Evolutionary conservation across 306 rosid genomes (phyloP).

Genomic region (Betula pendula): DNA sequence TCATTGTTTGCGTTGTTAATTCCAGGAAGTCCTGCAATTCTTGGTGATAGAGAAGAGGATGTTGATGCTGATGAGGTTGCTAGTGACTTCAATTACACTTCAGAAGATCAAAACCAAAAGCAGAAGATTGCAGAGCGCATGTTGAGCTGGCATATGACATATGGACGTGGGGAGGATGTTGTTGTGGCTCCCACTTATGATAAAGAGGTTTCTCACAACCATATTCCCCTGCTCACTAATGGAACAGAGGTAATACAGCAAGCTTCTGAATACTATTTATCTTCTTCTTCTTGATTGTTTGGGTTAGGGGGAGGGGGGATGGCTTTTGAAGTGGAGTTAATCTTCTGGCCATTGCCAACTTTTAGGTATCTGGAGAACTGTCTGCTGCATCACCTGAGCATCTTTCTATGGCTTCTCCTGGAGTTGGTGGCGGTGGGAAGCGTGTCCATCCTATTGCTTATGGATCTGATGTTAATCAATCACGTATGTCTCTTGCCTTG

Average conservation of each 20-base stretch:
- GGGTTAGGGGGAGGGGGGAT: not conserved
- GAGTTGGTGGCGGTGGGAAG: conserved; percentile 59
- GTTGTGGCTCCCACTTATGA: conserved; percentile 61
- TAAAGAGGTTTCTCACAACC: conserved; percentile 78
- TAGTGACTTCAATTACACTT: conserved; percentile 62
- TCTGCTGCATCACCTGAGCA: conserved; percentile 95
- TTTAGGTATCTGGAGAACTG: conserved; percentile 87
- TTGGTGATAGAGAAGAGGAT: conserved; percentile 78
- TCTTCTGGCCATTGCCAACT: conserved; percentile 15
- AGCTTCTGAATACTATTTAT: conserved; percentile 9
- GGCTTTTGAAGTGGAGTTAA: conserved; percentile 12
- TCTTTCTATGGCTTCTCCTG: conserved; percentile 89
- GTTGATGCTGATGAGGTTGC: conserved; percentile 55
- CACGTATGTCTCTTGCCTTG: conserved; percentile 47
- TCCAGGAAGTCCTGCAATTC: conserved; percentile 86
- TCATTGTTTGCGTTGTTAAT: conserved; percentile 27
- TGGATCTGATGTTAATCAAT: conserved; percentile 73
- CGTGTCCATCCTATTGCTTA: conserved; percentile 63
- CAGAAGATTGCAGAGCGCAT: conserved; percentile 86
- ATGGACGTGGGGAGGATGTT: conserved; percentile 64
- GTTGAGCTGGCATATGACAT: conserved; percentile 86
- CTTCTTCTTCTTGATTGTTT: not conserved
- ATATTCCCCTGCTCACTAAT: conserved; percentile 56
- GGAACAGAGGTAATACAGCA: conserved; percentile 75
- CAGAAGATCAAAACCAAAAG: conserved; percentile 78